Percentiles rank a stretch among this genome's conserved stretches.
Conservation (phyloP, 139 green algal species). For the Desmodesmus armatus region DNA sequence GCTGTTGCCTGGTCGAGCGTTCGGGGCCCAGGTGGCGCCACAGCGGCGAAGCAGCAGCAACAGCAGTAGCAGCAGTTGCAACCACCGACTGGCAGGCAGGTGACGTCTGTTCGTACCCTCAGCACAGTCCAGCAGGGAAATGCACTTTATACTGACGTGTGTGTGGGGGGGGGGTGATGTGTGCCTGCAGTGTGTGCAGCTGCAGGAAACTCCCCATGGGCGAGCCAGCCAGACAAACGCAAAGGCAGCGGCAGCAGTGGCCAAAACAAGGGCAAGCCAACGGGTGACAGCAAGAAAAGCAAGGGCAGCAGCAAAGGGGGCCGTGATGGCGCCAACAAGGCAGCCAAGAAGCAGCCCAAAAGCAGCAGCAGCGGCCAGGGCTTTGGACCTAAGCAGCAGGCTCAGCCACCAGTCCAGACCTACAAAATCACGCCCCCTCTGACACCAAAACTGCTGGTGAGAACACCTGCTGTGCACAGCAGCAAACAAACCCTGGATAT, state of each 20-base stretch:
- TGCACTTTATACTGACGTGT: too few species aligned
- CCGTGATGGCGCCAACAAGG: slow-evolving; percentile 2
- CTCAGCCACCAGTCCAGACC: background rate
- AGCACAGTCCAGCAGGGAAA: too few species aligned
- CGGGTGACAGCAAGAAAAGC: background rate
- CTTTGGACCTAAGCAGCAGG: background rate
- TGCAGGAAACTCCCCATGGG: slow-evolving; percentile 29
- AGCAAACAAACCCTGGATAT: background rate
- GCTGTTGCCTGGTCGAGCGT: too few species aligned
- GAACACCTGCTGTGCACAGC: too few species aligned
- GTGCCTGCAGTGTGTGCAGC: slow-evolving; percentile 22
- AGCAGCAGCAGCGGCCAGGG: background rate
- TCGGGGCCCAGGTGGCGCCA: too few species aligned
- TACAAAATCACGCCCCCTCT: slow-evolving; percentile 17
- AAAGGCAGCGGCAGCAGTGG: slow-evolving; percentile 18
- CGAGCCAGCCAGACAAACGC: background rate
- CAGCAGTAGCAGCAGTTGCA: too few species aligned
- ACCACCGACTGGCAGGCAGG: too few species aligned
- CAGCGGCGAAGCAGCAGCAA: too few species aligned
- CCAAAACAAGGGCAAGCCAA: slow-evolving; percentile 10
- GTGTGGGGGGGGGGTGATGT: too few species aligned
- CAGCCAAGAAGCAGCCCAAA: too few species aligned
- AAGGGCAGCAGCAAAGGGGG: background rate
- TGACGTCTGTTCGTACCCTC: too few species aligned
- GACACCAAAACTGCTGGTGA: slow-evolving; percentile 33